These are phyloP conservation scores for Boletales sp. DNA, from an alignment of 768 basidiomycete genomes.

Conservation along the genomic window DNA sequence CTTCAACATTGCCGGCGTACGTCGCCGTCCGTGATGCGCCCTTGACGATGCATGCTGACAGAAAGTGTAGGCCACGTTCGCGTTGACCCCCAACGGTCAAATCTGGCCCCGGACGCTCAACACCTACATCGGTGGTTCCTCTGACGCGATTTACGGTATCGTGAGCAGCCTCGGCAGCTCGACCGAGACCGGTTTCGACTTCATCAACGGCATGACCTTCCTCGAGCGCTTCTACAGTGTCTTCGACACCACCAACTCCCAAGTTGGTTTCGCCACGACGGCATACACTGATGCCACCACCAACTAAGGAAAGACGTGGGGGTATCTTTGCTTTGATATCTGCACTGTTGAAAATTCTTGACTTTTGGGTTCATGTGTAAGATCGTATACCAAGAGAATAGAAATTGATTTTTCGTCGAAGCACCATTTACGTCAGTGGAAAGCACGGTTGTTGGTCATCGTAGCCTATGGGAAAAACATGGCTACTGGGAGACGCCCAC, in stretches of 20 bases:
- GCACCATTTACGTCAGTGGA: neutral
- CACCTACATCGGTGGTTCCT: constrained; percentile 39
- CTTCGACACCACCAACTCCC: constrained; percentile 55
- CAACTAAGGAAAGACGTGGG: constrained; percentile 17
- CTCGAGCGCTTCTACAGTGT: constrained; percentile 65
- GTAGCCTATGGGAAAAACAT: no score
- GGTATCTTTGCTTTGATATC: neutral
- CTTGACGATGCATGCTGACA: neutral
- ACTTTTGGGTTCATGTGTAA: neutral
- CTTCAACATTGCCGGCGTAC: constrained; percentile 51
- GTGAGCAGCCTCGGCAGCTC: constrained; percentile 36
- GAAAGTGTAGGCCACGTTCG: constrained; percentile 26
- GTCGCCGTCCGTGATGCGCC: constrained; percentile 9
- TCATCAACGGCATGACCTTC: constrained; percentile 53
- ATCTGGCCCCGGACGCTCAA: constrained; percentile 44
- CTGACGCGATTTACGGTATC: constrained; percentile 36
- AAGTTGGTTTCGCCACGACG: constrained; percentile 29
- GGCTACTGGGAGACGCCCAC: no score
- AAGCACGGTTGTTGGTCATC: neutral
- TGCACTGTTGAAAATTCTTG: neutral
- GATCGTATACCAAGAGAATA: constrained; percentile 2
- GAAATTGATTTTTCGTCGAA: neutral
- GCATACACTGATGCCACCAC: constrained; percentile 27
- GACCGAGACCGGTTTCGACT: constrained; percentile 48
- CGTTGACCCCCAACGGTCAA: constrained; percentile 42